A percentile compares a stretch with the other conserved stretches of the same genome.
Conservation (phyloP, 1,139 yeast genomes). For the Saccharomyces hybrid region DNA sequence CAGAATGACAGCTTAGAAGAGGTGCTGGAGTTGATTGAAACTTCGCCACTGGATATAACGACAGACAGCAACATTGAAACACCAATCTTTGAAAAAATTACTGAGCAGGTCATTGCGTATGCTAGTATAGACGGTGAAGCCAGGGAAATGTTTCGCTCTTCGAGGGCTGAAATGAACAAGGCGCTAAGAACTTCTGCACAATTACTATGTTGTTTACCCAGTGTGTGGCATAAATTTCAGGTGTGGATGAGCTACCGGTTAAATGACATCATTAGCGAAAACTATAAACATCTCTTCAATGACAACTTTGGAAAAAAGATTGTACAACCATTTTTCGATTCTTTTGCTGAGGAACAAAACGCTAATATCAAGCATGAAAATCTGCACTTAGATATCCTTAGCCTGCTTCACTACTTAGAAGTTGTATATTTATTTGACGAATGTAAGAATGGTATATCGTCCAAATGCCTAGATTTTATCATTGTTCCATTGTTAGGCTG, state of each 20-base stretch:
- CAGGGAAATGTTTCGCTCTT: not conserved
- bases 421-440: conserved; percentile 9
- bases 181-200: not conserved
- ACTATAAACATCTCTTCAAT: not conserved
- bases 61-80: not conserved
- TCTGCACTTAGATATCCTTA: conserved; percentile 6
- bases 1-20: conserved; percentile 11
- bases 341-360: not conserved
- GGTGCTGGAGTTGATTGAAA: conserved; percentile 13
- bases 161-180: not conserved
- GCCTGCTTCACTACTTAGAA: conserved; percentile 15
- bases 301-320: not conserved
- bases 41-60: conserved; percentile 9
- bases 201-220: not conserved
- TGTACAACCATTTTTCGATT: not conserved
- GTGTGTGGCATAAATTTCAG: not conserved
- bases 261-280: not conserved
- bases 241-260: not conserved
- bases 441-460: not conserved
- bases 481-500: conserved; percentile 16
- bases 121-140: not conserved
- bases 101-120: not conserved
- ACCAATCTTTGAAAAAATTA: conserved; percentile 5
- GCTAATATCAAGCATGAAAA: not conserved
- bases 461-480: conserved; percentile 11